A percentile compares a stretch with the other conserved stretches of the same genome.
Evolutionary conservation across 108 stramenopile genomes (phyloP).

Genomic region (Fragilaria crotonensis): DNA sequence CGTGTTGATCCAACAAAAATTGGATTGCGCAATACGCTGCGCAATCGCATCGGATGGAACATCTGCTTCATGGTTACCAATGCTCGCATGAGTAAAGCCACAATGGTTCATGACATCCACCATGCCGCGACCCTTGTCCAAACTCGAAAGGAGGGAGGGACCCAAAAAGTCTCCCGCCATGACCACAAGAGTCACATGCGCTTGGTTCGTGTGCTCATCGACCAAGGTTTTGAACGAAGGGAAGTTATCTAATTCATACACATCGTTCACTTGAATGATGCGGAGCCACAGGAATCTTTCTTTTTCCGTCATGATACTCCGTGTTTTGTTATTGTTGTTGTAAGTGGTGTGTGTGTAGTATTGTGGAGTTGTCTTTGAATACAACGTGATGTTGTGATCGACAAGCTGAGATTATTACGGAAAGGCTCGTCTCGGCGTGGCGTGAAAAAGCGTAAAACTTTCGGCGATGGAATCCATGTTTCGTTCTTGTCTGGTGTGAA

Average conservation of each 20-base stretch:
- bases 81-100: conserved; percentile 59
- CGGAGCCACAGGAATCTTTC: too few relatives aligned
- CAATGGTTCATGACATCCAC: conserved; percentile 38
- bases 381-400: neutral
- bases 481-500: too few relatives aligned
- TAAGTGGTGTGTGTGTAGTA: neutral
- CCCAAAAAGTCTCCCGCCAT: conserved; percentile 70
- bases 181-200: conserved; percentile 18
- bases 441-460: too few relatives aligned
- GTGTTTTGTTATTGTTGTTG: too few relatives aligned
- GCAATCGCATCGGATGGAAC: conserved; percentile 23
- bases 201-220: conserved; percentile 2
- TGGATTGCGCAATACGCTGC: conserved; percentile 21
- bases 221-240: conserved; percentile 25
- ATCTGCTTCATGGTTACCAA: conserved; percentile 79
- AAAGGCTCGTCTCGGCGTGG: too few relatives aligned
- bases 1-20: conserved; percentile 12
- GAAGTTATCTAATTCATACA: conserved; percentile 38
- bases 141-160: conserved; percentile 46
- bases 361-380: neutral
- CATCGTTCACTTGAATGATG: conserved; percentile 43
- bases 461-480: too few relatives aligned
- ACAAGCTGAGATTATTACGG: neutral
- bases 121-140: conserved; percentile 59
- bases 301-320: too few relatives aligned